phyloP scores from a whole-genome alignment of 345 rosid species.

The Noccaea bulbosa region DNA sequence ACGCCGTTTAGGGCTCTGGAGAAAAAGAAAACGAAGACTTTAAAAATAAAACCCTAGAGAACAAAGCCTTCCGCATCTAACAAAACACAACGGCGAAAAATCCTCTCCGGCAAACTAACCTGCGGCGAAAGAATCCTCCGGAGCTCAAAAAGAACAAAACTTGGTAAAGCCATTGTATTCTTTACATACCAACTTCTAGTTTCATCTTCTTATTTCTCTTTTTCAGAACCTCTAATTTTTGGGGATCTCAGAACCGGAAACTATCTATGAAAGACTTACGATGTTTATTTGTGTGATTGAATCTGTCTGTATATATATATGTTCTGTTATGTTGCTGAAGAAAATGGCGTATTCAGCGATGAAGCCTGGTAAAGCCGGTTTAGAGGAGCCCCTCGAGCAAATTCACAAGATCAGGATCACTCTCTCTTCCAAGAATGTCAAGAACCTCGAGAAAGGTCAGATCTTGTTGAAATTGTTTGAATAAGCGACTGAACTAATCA shows the following conservation, averaged over 20 bases:
- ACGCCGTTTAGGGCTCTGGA: not conserved
- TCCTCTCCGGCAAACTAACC: conserved; percentile 6
- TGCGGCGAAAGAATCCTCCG: not conserved
- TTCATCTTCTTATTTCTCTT: not conserved
- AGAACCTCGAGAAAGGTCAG: conserved; percentile 74
- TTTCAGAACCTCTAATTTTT: not conserved
- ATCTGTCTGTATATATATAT: not conserved
- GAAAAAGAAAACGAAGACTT: not conserved
- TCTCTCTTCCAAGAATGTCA: conserved; percentile 73
- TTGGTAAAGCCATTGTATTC: not conserved
- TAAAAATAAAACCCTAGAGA: conserved; percentile 16
- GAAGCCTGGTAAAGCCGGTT: conserved; percentile 59
- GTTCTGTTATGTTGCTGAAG: conserved; percentile 1
- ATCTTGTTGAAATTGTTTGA: not conserved
- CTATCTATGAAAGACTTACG: too few species aligned
- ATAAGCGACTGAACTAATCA: too few species aligned
- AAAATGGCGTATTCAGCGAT: conserved; percentile 54
- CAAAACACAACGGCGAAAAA: too few species aligned
- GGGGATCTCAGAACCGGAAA: not conserved
- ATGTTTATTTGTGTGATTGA: not conserved
- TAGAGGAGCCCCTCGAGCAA: conserved; percentile 67
- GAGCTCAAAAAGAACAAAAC: too few species aligned
- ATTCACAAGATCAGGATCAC: conserved; percentile 80
- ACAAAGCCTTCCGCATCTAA: not conserved
- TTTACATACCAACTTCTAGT: too few species aligned